phyloP scores from a whole-genome alignment of 805 yeast species.

The Yamadazyma olivae region DNA sequence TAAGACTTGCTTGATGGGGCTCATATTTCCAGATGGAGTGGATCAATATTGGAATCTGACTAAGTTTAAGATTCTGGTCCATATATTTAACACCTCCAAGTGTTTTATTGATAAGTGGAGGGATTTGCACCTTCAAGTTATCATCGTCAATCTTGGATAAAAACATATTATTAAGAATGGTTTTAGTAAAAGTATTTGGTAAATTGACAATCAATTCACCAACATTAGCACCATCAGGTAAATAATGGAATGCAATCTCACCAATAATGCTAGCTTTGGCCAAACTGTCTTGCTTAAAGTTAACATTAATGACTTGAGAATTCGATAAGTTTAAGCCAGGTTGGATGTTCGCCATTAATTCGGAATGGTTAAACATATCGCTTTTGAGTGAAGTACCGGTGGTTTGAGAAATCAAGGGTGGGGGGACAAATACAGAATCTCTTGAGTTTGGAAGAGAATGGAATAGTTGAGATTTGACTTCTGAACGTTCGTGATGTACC shows the following conservation, averaged over 20 bases:
- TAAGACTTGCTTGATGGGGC: constrained; percentile 77
- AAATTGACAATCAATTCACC: constrained; percentile 35
- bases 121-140: constrained; percentile 44
- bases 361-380: constrained; percentile 19
- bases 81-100: constrained; percentile 81
- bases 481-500: constrained; percentile 25
- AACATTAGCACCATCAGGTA: constrained; percentile 11
- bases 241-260: constrained; percentile 78
- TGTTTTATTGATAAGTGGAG: constrained; percentile 57
- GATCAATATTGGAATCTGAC: constrained; percentile 61
- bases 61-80: constrained; percentile 22
- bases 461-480: constrained; percentile 42
- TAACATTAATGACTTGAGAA: constrained; percentile 81
- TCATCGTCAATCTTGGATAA: constrained; percentile 25
- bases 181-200: constrained; percentile 49
- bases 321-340: constrained; percentile 77
- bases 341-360: constrained; percentile 29
- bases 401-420: constrained; percentile 23
- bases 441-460: constrained; percentile 42
- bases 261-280: constrained; percentile 67
- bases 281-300: constrained; percentile 64
- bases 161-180: constrained; percentile 39
- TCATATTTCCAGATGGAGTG: constrained; percentile 91
- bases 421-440: constrained; percentile 22
- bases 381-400: constrained; percentile 35